phyloP scores from a whole-genome alignment of 495 filamentous ascomycete species.

The Penicillium verhagenii region DNA sequence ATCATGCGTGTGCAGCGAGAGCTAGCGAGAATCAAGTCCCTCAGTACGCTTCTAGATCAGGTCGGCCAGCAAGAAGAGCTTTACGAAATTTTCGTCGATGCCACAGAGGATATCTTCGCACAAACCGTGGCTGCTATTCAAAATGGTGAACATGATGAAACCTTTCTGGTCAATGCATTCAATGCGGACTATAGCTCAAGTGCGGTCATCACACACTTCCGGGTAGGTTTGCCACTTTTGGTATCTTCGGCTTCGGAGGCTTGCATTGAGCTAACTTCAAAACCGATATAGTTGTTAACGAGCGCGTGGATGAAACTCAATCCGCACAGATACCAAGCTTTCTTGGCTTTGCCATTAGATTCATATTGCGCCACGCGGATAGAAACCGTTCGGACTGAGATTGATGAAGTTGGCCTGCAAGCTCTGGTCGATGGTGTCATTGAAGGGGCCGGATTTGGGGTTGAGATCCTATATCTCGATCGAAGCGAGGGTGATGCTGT shows the following conservation, averaged over 20 bases:
- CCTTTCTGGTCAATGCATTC: constrained; percentile 68
- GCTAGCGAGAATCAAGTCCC: constrained; percentile 63
- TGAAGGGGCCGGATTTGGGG: constrained; percentile 66
- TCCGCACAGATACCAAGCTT: constrained; percentile 64
- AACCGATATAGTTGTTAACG: constrained; percentile 69
- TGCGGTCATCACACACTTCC: constrained; percentile 71
- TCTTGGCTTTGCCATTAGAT: constrained; percentile 62
- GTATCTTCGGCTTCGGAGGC: neutral
- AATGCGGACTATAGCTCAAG: constrained; percentile 66
- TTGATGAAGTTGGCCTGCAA: constrained; percentile 82
- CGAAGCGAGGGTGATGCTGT: constrained; percentile 77
- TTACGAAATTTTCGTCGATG: constrained; percentile 82
- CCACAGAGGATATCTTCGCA: constrained; percentile 63
- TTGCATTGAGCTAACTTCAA: constrained; percentile 8
- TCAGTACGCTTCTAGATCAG: constrained; percentile 68
- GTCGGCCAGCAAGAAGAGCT: constrained; percentile 65
- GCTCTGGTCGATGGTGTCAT: constrained; percentile 77
- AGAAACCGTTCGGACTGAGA: constrained; percentile 75
- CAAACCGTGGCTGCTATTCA: constrained; percentile 52
- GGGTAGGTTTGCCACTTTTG: constrained; percentile 42
- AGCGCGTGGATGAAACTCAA: constrained; percentile 83
- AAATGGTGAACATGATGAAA: constrained; percentile 56
- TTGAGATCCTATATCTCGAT: constrained; percentile 91
- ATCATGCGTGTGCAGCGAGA: constrained; percentile 64
- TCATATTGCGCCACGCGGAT: constrained; percentile 69